Evolutionary conservation across 768 basidiomycete genomes (phyloP), one percentile per base, ranked within the genome.

Genomic region (Pleurotus citrinopileatus): DNA sequence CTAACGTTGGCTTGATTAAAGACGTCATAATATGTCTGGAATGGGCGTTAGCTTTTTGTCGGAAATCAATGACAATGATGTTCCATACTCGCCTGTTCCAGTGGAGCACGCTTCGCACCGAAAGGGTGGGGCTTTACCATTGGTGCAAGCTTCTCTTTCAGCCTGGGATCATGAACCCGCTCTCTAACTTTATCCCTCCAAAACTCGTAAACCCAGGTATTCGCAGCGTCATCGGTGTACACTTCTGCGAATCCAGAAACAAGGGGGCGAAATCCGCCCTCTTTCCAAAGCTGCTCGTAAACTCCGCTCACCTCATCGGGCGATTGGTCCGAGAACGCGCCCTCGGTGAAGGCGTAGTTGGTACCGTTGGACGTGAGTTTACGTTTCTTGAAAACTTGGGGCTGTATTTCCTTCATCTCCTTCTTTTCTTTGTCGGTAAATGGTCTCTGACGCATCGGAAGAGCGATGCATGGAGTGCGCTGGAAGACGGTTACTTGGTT

Each of bases 381-480:
- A 26, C 63, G 60, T 7, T 62, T 58, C 6, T 55, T 51, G 22
- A 64, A 61, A 9, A 65, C 62, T 27, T 61, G 58, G n/a, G 61
- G 17, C 19, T 32, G 26, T 3, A 54, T 54, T n/a, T 59, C 42
- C 29, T 60, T 61, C 58, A 61, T 58, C 52, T 50, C 52, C n/a
- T 56, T 55, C 26, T 60, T 57, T 19, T 32, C 46, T 17, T 51
- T 55, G 73, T 72, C 9, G 74, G 77, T 1, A 87, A 94, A 45
- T 90, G 84, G 55, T 72, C 69, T 9, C 66, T 92, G 19, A 69
- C 75, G 6, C 86, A 79, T 62, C 84, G 81, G 0, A 60, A 70
- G 26, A 72, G 78, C 53, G 46, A 74, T 3, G 75, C 82, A 48
- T 83, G 81, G 27, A 71, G 66, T 42, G 4, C 66, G 65, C 36